Percentiles rank a stretch among this genome's conserved stretches.
Evolutionary conservation across 2,329 filamentous ascomycete genomes (phyloP).

Genomic region (Dothiorella sarmentorum): DNA sequence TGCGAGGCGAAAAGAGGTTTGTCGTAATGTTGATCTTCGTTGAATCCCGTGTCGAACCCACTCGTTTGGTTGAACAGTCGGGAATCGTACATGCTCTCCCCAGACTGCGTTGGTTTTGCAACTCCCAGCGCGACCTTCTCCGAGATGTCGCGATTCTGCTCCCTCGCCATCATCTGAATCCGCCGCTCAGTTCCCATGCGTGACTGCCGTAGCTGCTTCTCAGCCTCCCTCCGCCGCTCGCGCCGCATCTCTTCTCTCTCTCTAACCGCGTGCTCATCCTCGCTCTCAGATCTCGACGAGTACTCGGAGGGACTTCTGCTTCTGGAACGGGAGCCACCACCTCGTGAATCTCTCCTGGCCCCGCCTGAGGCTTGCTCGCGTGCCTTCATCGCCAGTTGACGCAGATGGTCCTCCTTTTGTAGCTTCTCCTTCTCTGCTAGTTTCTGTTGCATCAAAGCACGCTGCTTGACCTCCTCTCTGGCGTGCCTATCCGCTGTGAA

Average conservation of each 20-base stretch:
- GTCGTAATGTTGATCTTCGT: slow-evolving; percentile 96
- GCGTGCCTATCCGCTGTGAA: slow-evolving; percentile 94
- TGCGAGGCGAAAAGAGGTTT: slow-evolving; percentile 96
- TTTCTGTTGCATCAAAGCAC: slow-evolving; percentile 91
- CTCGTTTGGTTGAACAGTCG: slow-evolving; percentile 90
- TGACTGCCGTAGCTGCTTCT: slow-evolving; percentile 86
- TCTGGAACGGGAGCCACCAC: slow-evolving; percentile 29
- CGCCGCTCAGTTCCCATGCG: slow-evolving; percentile 92
- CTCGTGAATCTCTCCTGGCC: not conserved
- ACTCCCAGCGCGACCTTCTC: slow-evolving; percentile 94
- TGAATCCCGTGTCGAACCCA: slow-evolving; percentile 88
- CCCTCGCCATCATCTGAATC: slow-evolving; percentile 87
- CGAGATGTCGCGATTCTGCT: slow-evolving; percentile 94
- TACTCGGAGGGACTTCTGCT: slow-evolving; percentile 44
- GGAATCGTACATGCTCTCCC: slow-evolving; percentile 96
- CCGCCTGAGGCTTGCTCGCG: slow-evolving; percentile 70
- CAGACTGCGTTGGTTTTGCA: slow-evolving; percentile 88
- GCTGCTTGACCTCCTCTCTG: slow-evolving; percentile 88
- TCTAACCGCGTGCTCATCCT: slow-evolving; percentile 67
- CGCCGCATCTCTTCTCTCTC: slow-evolving; percentile 74
- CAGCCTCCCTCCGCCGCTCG: slow-evolving; percentile 76
- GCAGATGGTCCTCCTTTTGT: slow-evolving; percentile 88
- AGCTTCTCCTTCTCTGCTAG: slow-evolving; percentile 94
- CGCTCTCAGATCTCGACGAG: slow-evolving; percentile 45
- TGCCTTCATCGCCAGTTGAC: slow-evolving; percentile 84